phyloP scores from a whole-genome alignment of 176 grass and related monocot genomes.

The Poa annua region DNA sequence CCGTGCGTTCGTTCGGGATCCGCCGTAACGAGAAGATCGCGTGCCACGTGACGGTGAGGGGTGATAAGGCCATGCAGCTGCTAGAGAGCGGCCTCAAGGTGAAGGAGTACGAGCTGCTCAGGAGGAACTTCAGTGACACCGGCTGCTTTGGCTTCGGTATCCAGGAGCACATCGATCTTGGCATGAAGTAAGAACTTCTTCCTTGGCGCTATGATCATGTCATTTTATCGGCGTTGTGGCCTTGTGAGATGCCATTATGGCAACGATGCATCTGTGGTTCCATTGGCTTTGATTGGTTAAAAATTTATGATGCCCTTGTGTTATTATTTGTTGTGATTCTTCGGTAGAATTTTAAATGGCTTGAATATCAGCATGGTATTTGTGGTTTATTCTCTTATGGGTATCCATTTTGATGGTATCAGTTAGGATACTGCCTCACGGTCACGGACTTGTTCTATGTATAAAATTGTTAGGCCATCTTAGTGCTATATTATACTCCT shows the following conservation, averaged over 20 bases:
- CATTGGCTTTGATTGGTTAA: not conserved
- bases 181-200: constrained; percentile 71
- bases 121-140: constrained; percentile 87
- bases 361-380: not conserved
- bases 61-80: constrained; percentile 92
- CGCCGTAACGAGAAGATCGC: constrained; percentile 93
- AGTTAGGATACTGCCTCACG: not conserved
- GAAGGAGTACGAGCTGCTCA: constrained; percentile 84
- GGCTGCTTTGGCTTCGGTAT: constrained; percentile 87
- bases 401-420: not conserved
- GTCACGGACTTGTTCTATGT: not conserved
- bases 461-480: not conserved
- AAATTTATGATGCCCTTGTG: not conserved
- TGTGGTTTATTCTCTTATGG: not conserved
- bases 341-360: not conserved
- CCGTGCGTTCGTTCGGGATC: constrained; percentile 82
- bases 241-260: not conserved
- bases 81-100: constrained; percentile 90
- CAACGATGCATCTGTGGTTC: not conserved
- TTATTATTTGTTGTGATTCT: not conserved
- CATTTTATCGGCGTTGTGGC: not conserved
- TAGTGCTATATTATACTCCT: not conserved
- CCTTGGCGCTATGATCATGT: not conserved
- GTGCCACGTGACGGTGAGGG: constrained; percentile 76
- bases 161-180: constrained; percentile 88